phyloP scores from a whole-genome alignment of 371 early-diverging fungal genomes.

The Umbelopsis sp. region DNA sequence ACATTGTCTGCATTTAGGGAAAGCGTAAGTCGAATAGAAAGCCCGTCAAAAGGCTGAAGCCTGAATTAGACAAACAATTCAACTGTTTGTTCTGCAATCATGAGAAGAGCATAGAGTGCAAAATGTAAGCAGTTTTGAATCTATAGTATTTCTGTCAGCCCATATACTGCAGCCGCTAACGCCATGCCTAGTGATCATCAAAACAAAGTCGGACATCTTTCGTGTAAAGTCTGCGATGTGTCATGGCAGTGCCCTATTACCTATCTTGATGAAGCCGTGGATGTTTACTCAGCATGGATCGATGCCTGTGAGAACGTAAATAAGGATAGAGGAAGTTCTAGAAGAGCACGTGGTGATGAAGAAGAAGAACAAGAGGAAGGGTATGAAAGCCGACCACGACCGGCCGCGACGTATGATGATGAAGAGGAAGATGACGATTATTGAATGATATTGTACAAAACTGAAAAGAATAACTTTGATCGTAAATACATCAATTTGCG shows the following conservation, averaged over 20 bases:
- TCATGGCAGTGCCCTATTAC: constrained; percentile 69
- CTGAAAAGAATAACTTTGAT: background rate
- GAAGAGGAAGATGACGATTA: constrained; percentile 32
- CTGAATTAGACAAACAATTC: constrained; percentile 79
- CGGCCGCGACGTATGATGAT: constrained; percentile 20
- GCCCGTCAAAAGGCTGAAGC: constrained; percentile 69
- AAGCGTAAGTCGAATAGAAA: constrained; percentile 88
- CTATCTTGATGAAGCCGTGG: constrained; percentile 76
- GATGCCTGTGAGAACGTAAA: constrained; percentile 81
- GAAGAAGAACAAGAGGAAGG: constrained; percentile 23
- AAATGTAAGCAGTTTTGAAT: constrained; percentile 62
- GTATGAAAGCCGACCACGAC: constrained; percentile 4
- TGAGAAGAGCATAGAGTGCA: constrained; percentile 78
- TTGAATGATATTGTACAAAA: constrained; percentile 15
- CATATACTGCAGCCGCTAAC: background rate
- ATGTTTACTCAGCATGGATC: constrained; percentile 87
- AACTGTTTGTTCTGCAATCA: constrained; percentile 93
- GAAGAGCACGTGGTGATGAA: constrained; percentile 23
- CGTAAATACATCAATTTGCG: constrained; percentile 1
- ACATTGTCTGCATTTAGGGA: constrained; percentile 54
- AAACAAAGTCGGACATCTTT: constrained; percentile 66
- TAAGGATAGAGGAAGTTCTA: constrained; percentile 27
- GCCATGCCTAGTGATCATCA: constrained; percentile 41
- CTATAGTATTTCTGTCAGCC: background rate
- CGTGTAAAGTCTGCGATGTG: constrained; percentile 79